Conservation (phyloP, 192 early-diverging fungal species). For the Thoreauomyces humboldtii region DNA sequence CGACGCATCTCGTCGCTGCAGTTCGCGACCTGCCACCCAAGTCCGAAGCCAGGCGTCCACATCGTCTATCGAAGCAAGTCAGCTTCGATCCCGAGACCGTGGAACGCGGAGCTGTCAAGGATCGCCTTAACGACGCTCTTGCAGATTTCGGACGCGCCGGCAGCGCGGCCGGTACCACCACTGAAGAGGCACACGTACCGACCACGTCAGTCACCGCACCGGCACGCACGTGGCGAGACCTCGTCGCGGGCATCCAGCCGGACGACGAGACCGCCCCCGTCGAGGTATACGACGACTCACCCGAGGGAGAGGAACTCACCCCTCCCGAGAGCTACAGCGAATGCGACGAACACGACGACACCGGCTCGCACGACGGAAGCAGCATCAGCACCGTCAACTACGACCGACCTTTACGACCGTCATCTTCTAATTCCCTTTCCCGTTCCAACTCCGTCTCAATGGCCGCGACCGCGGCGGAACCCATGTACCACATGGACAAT, state of each 20-base stretch:
- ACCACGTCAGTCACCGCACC: background rate
- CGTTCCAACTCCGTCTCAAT: background rate
- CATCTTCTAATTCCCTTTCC: too few relatives aligned
- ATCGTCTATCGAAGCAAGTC: constrained; percentile 22
- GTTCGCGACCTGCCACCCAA: background rate
- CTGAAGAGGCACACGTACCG: too few relatives aligned
- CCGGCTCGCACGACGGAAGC: background rate
- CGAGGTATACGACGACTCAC: background rate
- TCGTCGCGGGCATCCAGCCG: too few relatives aligned
- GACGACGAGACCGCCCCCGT: too few relatives aligned
- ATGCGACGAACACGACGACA: too few relatives aligned
- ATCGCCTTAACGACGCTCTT: background rate
- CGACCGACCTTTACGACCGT: too few relatives aligned
- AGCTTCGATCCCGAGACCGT: constrained; percentile 26
- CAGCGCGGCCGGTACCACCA: background rate
- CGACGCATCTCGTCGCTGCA: too few relatives aligned
- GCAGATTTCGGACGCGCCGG: background rate
- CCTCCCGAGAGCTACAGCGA: too few relatives aligned
- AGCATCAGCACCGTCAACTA: background rate
- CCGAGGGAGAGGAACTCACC: too few relatives aligned
- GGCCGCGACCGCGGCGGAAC: background rate
- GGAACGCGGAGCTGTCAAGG: constrained; percentile 2
- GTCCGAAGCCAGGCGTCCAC: background rate
- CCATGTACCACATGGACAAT: background rate
- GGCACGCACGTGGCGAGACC: background rate